phyloP scores from a whole-genome alignment of 176 grass and related monocot genomes.

The Musa beccarii region DNA sequence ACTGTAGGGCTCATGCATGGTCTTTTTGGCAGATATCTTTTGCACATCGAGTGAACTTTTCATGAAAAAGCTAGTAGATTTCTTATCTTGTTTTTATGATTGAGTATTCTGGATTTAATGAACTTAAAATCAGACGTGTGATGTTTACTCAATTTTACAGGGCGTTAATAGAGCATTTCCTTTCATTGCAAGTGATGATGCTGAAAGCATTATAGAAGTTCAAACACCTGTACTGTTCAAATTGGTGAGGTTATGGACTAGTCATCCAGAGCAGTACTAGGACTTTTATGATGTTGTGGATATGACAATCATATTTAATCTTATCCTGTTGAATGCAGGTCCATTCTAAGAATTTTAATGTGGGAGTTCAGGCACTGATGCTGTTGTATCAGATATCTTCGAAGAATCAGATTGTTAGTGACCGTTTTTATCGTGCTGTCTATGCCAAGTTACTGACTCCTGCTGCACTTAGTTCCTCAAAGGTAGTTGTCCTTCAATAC shows the following conservation, averaged over 20 bases:
- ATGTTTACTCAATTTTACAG: constrained; percentile 43
- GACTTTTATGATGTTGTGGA: constrained; percentile 5
- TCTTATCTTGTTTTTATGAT: background rate
- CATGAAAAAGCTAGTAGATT: too few species aligned
- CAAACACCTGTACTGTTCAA: constrained; percentile 82
- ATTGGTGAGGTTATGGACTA: constrained; percentile 55
- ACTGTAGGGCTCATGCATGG: too few species aligned
- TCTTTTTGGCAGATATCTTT: too few species aligned
- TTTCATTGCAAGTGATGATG: constrained; percentile 84
- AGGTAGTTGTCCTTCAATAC: constrained; percentile 44
- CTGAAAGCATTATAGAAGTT: constrained; percentile 86
- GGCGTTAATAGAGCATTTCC: constrained; percentile 96
- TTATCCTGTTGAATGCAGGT: constrained; percentile 44
- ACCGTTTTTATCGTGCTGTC: constrained; percentile 87
- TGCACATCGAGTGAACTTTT: too few species aligned
- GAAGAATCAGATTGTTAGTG: constrained; percentile 90
- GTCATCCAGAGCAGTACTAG: constrained; percentile 8
- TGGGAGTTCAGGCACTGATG: constrained; percentile 91
- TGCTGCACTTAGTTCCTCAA: constrained; percentile 74
- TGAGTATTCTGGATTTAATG: background rate
- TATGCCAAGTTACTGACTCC: constrained; percentile 87
- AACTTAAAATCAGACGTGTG: background rate
- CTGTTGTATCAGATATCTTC: constrained; percentile 88
- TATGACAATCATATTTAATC: constrained; percentile 3
- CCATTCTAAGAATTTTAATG: constrained; percentile 91